Evolutionary conservation across 2,329 filamentous ascomycete species (phyloP), one percentile per base, ranked within the genome.

Genomic region (Apiospora sp.): DNA sequence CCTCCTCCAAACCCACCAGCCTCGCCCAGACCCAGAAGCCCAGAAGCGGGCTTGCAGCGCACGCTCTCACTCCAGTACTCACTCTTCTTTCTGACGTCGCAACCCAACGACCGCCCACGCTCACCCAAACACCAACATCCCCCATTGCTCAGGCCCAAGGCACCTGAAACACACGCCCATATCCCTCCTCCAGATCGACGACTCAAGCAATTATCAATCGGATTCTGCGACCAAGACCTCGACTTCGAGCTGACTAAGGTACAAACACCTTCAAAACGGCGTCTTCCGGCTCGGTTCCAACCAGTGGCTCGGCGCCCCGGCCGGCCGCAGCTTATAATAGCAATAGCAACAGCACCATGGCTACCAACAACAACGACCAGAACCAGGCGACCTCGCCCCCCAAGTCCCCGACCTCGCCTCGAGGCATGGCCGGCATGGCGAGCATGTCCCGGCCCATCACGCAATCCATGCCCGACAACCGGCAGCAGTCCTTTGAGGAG

Each of bases 401-500:
- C 22, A 48, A 48, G 37, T 58, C 68, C 16, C 72, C 69, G 27
- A 49, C 64, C 8, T 67, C 69, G 13, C 72, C 69, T 46, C 54
- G 43, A 19, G 78, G 78, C 70, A 80, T 79, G 76, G 76, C 76
- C 71, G 78, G 78, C 75, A 75, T 81, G 74, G 76, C 77, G 73
- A 78, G 79, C 75, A 75, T 81, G 75, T 86, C 87, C 78, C 83
- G 86, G 74, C 87, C 87, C 77, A 89, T 88, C 80, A 87, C 92
- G 86, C 89, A 91, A 84, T 88, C 90, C 75, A 90, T 92, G 86
- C 90, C 90, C 68, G 90, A 92, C 81, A 91, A 93, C 77, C 93
- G 95, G 79, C 91, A 94, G 85, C 96, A 99, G 87, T 96, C 93
- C 81, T 98, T 98, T 82, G 96, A 99, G 85, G 96, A 99, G 88